Evolutionary conservation across 2,329 filamentous ascomycete species (phyloP), one percentile per base, ranked within the genome.

Genomic region (Claviceps lovelessii): DNA sequence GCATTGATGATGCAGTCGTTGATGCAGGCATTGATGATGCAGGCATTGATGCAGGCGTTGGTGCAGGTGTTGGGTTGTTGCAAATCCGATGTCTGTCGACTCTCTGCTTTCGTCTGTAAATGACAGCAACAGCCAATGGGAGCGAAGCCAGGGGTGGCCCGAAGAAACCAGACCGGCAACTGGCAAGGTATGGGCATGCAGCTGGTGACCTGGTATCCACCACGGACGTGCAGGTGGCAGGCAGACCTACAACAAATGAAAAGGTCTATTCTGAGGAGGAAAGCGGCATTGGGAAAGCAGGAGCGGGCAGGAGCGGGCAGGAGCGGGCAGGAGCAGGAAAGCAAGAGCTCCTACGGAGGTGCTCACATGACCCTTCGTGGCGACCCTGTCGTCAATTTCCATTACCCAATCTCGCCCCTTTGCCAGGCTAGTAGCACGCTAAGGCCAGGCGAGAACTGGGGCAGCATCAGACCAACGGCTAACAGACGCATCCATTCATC

Each of bases 321-420:
- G 46, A 48, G 46, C 46, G 33, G 46, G n/a, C 11, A 45, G 31
- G 1, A 3, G 9, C 8, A 37, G 51, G n/a, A 49, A 37, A 29
- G 11, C 19, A 37, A 49, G 31, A 49, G 45, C 13, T 9, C 35
- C 23, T 33, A 19, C 8, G 45, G 31, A 39, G 28, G 33, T 50
- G 58, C 55, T 59, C 58, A 59, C 52, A 56, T 59, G 58, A 58
- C 58, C 51, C 44, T 47, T 48, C 9, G n/a, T 13, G 39, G 42
- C 47, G 48, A 33, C 55, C 52, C 35, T 41, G 37, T 33, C 39
- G 29, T 47, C 39, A 51, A 54, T 59, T 59, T 58, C 48, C 55
- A 59, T 59, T 59, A 59, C 58, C 41, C 52, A 59, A 59, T 57
- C 50, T 28, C 51, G 41, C 49, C 53, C 44, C 6, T 17, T 42